A percentile compares a stretch with the other conserved stretches of the same genome.
phyloP scores from a whole-genome alignment of 768 basidiomycete species.

The Multifurca ochricompacta region DNA sequence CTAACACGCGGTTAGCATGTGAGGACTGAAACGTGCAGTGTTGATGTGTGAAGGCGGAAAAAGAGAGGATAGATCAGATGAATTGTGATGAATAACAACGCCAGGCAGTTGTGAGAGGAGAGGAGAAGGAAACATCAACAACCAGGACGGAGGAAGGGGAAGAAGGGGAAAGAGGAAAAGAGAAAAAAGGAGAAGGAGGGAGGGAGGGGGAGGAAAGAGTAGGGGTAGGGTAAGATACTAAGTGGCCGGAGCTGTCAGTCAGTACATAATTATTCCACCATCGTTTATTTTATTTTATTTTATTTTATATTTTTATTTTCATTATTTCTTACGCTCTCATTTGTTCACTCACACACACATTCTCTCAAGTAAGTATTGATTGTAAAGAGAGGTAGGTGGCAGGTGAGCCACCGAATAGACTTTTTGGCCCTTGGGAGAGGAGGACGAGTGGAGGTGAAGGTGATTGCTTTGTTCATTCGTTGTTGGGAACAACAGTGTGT shows the following conservation, averaged over 20 bases:
- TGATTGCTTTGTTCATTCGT: too few species aligned
- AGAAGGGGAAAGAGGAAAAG: background rate
- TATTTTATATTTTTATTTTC: background rate
- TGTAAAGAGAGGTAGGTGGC: background rate
- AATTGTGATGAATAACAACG: background rate
- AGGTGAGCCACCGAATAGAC: conserved; percentile 18
- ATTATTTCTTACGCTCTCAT: too few species aligned
- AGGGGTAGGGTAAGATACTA: too few species aligned
- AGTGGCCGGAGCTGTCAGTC: background rate
- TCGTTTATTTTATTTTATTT: background rate
- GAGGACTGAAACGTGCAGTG: conserved; percentile 15
- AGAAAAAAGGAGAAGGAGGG: background rate
- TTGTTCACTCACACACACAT: too few species aligned
- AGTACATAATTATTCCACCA: conserved; percentile 12
- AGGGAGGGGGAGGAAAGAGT: too few species aligned
- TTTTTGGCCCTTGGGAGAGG: conserved; percentile 14
- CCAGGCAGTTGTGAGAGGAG: background rate
- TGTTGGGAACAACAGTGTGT: too few species aligned
- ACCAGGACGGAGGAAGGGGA: conserved; percentile 1
- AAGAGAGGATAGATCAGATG: conserved; percentile 18
- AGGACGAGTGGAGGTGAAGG: too few species aligned
- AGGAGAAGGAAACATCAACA: conserved; percentile 10
- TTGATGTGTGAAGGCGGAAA: conserved; percentile 16
- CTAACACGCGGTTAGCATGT: conserved; percentile 18
- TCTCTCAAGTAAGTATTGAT: too few species aligned